Evolutionary conservation across 2,329 filamentous ascomycete species (phyloP).

Genomic region (Trichothecium sympodiale): DNA sequence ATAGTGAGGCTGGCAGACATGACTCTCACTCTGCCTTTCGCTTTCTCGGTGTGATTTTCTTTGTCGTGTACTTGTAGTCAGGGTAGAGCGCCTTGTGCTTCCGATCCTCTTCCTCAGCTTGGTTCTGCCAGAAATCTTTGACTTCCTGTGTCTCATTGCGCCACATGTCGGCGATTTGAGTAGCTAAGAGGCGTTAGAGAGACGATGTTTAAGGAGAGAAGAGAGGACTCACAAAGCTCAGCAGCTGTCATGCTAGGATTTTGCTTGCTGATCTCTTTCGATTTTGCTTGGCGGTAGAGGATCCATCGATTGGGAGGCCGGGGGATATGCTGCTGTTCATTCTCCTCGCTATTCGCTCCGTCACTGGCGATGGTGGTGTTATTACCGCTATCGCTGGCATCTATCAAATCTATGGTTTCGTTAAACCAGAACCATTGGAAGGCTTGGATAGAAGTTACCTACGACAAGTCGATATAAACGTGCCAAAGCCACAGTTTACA

Average conservation of each 20-base stretch:
- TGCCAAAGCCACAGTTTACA: conserved; percentile 8
- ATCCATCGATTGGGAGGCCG: conserved; percentile 19
- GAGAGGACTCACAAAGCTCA: conserved; percentile 17
- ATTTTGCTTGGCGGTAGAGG: conserved; percentile 19
- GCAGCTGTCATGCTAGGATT: conserved; percentile 15
- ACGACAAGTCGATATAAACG: conserved; percentile 12
- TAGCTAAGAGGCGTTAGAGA: conserved; percentile 11
- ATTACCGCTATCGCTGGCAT: too few species aligned
- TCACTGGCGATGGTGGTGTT: too few species aligned
- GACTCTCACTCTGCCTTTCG: neutral
- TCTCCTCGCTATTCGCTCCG: neutral
- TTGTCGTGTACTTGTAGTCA: conserved; percentile 15
- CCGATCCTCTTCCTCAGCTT: conserved; percentile 13
- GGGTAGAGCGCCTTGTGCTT: conserved; percentile 16
- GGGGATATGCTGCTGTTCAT: neutral
- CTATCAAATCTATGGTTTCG: too few species aligned
- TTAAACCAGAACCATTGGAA: too few species aligned
- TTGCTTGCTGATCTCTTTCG: conserved; percentile 11
- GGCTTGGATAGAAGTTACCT: conserved; percentile 2
- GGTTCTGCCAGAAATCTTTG: conserved; percentile 11
- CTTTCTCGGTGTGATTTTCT: too few species aligned
- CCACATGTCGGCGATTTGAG: conserved; percentile 16
- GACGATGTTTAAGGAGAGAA: too few species aligned
- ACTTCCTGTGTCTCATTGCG: conserved; percentile 13
- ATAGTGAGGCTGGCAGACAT: too few species aligned